Base-by-base conservation (phyloP, 352 stramenopile species). In the Plasmopara muralis region DNA sequence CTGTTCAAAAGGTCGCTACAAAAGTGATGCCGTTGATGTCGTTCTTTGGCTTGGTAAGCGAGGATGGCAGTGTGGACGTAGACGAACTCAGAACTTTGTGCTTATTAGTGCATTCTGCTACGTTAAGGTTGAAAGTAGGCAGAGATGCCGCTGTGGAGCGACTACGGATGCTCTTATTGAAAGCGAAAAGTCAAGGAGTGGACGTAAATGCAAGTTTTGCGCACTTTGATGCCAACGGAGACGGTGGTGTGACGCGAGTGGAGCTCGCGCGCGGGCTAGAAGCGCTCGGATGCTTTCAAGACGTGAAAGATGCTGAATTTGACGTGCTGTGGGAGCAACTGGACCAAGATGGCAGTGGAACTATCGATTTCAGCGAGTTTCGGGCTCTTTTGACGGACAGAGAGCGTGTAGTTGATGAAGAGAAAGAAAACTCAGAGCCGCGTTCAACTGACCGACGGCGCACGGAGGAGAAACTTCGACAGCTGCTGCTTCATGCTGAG, bases 181-280 rank as follows among this genome's bases (percentile, higher is more conserved):
- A 74, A 18, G 74, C 74, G 8, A 66, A 68, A 29, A 49, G 53
- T 1, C 53, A 78, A 56, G 77, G 77, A 1, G 56, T 83, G 13
- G 61, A 84, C 35, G n/a, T 82, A 2, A 50, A 60, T 12, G 58
- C 57, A 34, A 76, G 73, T 20, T 87, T 87, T 62, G 40, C 43
- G 1, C 79, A 93, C 50, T 93, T 93, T 57, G 82, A 93, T 55
- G 66, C 64, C 0, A 62, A 93, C 50, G 58, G 62, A 2, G 77
- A 78, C 14, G 77, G 79, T 1, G 54, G 77, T 44, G 66, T 93
- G 30, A 82, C 77, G 0, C 54, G 62, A 14, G 44, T 44, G 0
- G 85, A 93, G 54, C 70, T 95, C 5, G 68, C 70, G 16, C 34
- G 34, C 5, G 72, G 72, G 4, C 47, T 95, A 8, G 41, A 62